Evolutionary conservation across 495 filamentous ascomycete genomes (phyloP).

Genomic region (Hypoxylon fragiforme): DNA sequence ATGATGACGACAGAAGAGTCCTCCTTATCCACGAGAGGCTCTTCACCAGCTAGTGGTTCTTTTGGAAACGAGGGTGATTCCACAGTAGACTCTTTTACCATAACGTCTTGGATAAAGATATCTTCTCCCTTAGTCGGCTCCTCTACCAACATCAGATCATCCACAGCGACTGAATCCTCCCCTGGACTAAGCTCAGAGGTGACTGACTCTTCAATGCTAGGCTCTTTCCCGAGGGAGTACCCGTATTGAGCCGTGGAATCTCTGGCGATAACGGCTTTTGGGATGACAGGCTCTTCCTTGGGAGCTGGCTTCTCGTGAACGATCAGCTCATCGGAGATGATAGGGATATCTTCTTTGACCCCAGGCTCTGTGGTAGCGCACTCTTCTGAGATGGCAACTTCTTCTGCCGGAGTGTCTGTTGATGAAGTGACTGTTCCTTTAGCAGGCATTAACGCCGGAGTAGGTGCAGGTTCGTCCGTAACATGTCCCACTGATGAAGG

Average conservation of each 20-base stretch:
- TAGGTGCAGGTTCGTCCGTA: too few relatives aligned
- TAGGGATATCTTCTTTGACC: constrained; percentile 27
- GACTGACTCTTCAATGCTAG: too few relatives aligned
- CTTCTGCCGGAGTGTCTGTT: too few relatives aligned
- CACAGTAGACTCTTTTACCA: neutral
- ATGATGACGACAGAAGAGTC: neutral
- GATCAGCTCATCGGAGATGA: constrained; percentile 16
- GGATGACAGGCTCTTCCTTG: constrained; percentile 6
- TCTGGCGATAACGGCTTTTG: constrained; percentile 22
- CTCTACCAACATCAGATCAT: neutral
- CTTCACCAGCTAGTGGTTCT: neutral
- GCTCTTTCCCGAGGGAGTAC: too few relatives aligned
- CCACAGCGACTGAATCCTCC: neutral
- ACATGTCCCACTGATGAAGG: too few relatives aligned
- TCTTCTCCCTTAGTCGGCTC: neutral
- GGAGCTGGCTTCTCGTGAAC: constrained; percentile 4
- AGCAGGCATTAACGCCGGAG: too few relatives aligned
- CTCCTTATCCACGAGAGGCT: neutral
- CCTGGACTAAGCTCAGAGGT: constrained; percentile 7
- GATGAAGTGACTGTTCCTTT: too few relatives aligned
- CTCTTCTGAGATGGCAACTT: too few relatives aligned
- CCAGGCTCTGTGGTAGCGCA: neutral
- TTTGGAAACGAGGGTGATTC: neutral
- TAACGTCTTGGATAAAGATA: constrained; percentile 5
- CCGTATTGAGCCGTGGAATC: too few relatives aligned